Conservation (phyloP, 192 early-diverging fungal genomes). For the Spizellomyces sp. region DNA sequence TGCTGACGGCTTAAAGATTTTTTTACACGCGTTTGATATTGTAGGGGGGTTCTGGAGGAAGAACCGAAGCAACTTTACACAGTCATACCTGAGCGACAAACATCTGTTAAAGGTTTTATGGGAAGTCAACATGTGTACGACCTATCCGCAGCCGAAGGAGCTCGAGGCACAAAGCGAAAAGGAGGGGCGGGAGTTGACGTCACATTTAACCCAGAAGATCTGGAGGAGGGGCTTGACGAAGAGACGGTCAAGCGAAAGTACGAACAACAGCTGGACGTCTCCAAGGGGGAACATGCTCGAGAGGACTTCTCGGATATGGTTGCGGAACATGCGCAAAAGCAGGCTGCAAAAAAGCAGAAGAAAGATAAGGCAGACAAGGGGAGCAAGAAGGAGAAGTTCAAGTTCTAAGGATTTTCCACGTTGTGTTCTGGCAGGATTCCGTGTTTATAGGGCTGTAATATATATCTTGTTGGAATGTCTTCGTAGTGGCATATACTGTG, state of each 20-base stretch:
- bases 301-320: conserved; percentile 90
- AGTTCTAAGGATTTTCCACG: conserved; percentile 31
- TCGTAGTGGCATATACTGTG: too few species aligned
- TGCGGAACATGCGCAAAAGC: conserved; percentile 75
- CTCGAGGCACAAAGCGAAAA: conserved; percentile 63
- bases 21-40: conserved; percentile 20
- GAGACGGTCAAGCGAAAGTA: conserved; percentile 73
- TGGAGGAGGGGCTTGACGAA: conserved; percentile 75
- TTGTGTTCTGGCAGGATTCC: too few species aligned
- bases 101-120: conserved; percentile 79
- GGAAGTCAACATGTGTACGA: conserved; percentile 92
- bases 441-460: too few species aligned
- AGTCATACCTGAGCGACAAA: conserved; percentile 79
- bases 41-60: conserved; percentile 13
- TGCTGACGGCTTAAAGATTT: neutral
- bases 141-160: conserved; percentile 46
- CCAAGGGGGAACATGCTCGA: conserved; percentile 28
- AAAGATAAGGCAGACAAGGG: conserved; percentile 46
- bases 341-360: conserved; percentile 71
- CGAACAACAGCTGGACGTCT: conserved; percentile 64
- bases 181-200: conserved; percentile 68
- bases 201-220: conserved; percentile 86
- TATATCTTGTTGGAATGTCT: too few species aligned
- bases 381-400: conserved; percentile 49
- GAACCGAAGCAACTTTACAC: conserved; percentile 72